phyloP scores from a whole-genome alignment of 352 stramenopile genomes.

The Globisporangium apiculatum region DNA sequence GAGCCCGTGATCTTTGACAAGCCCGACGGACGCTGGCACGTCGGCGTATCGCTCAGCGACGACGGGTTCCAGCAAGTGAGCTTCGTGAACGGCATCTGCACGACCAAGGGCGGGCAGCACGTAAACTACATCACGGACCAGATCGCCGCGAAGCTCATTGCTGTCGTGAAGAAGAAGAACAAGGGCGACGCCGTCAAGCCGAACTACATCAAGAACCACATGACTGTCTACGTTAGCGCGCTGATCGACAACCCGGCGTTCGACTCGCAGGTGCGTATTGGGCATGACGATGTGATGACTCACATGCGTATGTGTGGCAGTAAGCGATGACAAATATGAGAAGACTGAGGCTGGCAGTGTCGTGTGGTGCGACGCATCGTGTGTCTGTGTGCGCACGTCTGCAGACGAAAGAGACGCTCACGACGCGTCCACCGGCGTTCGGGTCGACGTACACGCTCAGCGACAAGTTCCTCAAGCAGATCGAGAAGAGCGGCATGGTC shows the following conservation, averaged over 20 bases:
- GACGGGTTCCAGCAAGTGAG: constrained; percentile 94
- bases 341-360: background rate
- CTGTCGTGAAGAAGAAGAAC: constrained; percentile 92
- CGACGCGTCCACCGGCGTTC: constrained; percentile 78
- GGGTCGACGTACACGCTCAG: constrained; percentile 83
- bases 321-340: background rate
- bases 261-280: constrained; percentile 86
- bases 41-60: constrained; percentile 90
- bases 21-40: constrained; percentile 92
- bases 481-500: constrained; percentile 87
- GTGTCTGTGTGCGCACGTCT: background rate
- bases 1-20: constrained; percentile 88
- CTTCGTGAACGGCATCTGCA: constrained; percentile 98
- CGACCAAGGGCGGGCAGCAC: constrained; percentile 94
- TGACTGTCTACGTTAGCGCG: constrained; percentile 95
- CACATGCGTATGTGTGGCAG: no score
- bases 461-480: constrained; percentile 85
- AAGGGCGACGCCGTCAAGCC: constrained; percentile 91
- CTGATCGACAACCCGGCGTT: constrained; percentile 98
- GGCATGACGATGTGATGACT: background rate
- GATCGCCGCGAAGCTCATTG: constrained; percentile 83
- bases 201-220: constrained; percentile 93
- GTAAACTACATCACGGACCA: constrained; percentile 92
- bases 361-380: no score
- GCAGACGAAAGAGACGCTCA: constrained; percentile 96